Evolutionary conservation across 352 stramenopile genomes (phyloP).

Genomic region (Pythium dissimile): DNA sequence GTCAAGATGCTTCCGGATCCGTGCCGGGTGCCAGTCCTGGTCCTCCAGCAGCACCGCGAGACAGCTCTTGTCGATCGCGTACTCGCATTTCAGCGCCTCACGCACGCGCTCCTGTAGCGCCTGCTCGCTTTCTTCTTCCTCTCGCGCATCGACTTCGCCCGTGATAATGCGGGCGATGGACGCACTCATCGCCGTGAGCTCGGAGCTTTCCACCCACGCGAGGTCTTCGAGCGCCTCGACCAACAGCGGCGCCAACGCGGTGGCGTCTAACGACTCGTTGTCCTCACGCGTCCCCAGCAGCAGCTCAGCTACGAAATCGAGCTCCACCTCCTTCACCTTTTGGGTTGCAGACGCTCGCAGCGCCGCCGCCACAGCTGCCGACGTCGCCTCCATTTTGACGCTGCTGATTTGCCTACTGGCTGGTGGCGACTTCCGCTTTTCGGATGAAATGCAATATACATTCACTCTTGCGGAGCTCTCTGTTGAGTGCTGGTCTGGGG

Average conservation of each 20-base stretch:
- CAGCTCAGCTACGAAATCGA: conserved; percentile 69
- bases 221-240: conserved; percentile 44
- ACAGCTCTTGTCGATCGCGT: conserved; percentile 54
- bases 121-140: conserved; percentile 23
- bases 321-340: conserved; percentile 30
- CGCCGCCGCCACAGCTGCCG: not conserved
- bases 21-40: conserved; percentile 65
- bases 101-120: conserved; percentile 11
- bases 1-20: conserved; percentile 45
- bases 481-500: not conserved
- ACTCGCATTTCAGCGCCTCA: conserved; percentile 34
- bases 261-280: conserved; percentile 12
- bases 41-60: conserved; percentile 70
- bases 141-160: conserved; percentile 7
- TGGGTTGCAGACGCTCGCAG: conserved; percentile 10
- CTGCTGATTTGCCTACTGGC: too few relatives aligned
- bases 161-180: conserved; percentile 7
- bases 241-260: conserved; percentile 25
- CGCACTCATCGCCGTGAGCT: conserved; percentile 2
- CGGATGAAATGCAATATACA: too few relatives aligned
- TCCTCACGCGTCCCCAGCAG: conserved; percentile 49
- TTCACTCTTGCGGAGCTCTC: not conserved
- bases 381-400: conserved; percentile 10
- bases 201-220: conserved; percentile 28
- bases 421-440: too few relatives aligned